phyloP scores from a whole-genome alignment of 495 filamentous ascomycete species.

The Lichenothelia convexa region DNA sequence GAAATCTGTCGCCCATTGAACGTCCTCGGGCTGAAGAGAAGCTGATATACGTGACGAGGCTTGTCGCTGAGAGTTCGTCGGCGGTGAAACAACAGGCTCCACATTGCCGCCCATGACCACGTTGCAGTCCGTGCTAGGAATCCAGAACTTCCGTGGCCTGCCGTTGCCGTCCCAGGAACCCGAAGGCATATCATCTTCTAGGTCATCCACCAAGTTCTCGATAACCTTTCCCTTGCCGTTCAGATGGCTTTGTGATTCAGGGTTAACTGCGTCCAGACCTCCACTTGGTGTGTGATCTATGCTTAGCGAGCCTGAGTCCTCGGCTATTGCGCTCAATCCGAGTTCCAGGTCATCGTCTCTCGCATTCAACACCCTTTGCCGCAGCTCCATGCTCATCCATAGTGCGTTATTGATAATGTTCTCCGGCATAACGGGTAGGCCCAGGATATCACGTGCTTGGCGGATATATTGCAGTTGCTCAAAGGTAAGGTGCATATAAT shows the following conservation, averaged over 20 bases:
- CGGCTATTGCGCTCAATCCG: slow-evolving; percentile 21
- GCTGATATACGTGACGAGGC: slow-evolving; percentile 25
- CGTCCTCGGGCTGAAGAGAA: slow-evolving; percentile 29
- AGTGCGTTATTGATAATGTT: slow-evolving; percentile 35
- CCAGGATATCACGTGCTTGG: slow-evolving; percentile 31
- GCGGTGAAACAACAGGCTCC: slow-evolving; percentile 25
- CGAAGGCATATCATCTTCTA: slow-evolving; percentile 21
- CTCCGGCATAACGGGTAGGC: slow-evolving; percentile 33
- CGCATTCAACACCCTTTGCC: slow-evolving; percentile 36
- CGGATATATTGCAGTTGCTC: slow-evolving; percentile 39
- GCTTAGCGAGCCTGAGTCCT: slow-evolving; percentile 8
- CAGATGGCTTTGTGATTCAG: too few species aligned
- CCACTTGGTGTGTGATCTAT: not conserved
- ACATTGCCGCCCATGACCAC: slow-evolving; percentile 36
- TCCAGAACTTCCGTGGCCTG: slow-evolving; percentile 36
- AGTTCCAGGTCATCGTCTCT: slow-evolving; percentile 31
- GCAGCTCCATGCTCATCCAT: slow-evolving; percentile 36
- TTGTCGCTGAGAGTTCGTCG: slow-evolving; percentile 18
- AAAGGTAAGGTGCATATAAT: slow-evolving; percentile 42
- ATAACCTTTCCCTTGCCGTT: slow-evolving; percentile 25
- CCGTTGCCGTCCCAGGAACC: slow-evolving; percentile 34
- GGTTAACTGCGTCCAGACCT: not conserved
- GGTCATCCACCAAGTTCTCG: slow-evolving; percentile 3
- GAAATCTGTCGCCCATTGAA: slow-evolving; percentile 33
- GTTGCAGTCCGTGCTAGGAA: slow-evolving; percentile 37